Evolutionary conservation across 2,329 filamentous ascomycete genomes (phyloP), one percentile per base, ranked within the genome.

Genomic region (Ascochyta rabiei): DNA sequence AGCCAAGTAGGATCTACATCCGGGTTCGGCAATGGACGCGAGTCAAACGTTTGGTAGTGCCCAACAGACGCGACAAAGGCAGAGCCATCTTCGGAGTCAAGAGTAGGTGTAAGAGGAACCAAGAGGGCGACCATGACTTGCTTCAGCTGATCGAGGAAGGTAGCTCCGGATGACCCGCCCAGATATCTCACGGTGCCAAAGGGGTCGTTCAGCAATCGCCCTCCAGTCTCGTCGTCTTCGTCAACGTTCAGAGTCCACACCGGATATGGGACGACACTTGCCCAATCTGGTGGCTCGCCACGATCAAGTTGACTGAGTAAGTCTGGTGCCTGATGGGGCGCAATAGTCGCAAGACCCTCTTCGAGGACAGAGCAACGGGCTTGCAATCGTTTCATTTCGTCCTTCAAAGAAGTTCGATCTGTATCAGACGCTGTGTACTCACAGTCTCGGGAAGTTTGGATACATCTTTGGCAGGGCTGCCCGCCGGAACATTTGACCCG

Each of bases 31-130:
- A 70, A 53, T 5, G 67, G 67, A 12, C 67, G 59, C 13, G 67
- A 70, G 47, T 70, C 67, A 47, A 63, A 68, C 1, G 67, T 70
- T 44, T 70, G 67, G 26, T 70, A 70, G 19, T 50, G 58, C 7
- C 67, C 67, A 38, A 69, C 52, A 10, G 64, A 62, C 2, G 47
- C 54, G 12, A 66, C 50, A 23, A 69, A 70, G 8, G 50, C 57
- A 8, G 60, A 67, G 1, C 62, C 62, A 39, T 68, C 60, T 26
- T 33, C 60, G 28, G 47, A 52, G 16, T 59, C 64, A 15, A 59
- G 58, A 4, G 48, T 40, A 33, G 59, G 63, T 1, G 61, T 53
- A 34, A 66, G 26, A 10, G 63, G 63, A 9, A 64, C 53, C 21
- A 34, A 18, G 37, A 70, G 49, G 8, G 57, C 64, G 37, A 59